Evolutionary conservation across 495 filamentous ascomycete species (phyloP), one percentile per base, ranked within the genome.

Genomic region (Astrothelium macrocarpum): DNA sequence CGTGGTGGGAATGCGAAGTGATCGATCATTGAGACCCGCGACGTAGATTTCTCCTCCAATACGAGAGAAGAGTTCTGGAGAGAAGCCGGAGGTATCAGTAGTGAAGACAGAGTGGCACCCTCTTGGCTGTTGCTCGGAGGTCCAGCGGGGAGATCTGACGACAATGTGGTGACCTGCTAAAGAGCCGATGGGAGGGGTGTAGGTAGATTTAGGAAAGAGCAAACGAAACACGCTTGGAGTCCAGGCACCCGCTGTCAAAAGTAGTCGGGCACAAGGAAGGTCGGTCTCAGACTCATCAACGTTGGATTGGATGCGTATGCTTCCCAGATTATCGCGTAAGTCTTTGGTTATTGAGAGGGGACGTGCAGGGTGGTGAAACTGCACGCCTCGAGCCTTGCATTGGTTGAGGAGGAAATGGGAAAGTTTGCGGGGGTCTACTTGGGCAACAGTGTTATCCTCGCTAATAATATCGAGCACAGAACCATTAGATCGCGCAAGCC

Each of bases 101-200:
- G 86, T 85, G 74, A 90, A 92, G 3, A 92, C 72, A 1, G 90
- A 86, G 70, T 91, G 85, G 70, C 87, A 90, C 18, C 68, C 62
- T 5, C 4, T 3, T n/a, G 59, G 14, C 49, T 75, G 70, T 16
- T 66, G 64, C 18, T 72, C 70, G 42, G 12, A 71, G 66, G 71
- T 79, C 83, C 82, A 86, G 23, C 79, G 76, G 23, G 87, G 82
- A 2, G 85, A 85, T 59, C 77, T 79, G 10, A 92, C 66, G 10
- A 91, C 78, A 5, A 94, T 68, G 25, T 85, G 88, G 68, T 90
- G 85, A 0, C 90, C 90, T 5, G 88, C 87, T 5, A 94, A 74
- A 25, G 82, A 79, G 20, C 76, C 70, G 32, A 92, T 78, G 2
- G 83, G 80, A 2, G 90, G 62, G 31, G 73, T 70, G 18, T 78